A percentile compares a stretch with the other conserved stretches of the same genome.
Conservation (phyloP, 495 filamentous ascomycete species). For the Aspergillus asperescens region DNA sequence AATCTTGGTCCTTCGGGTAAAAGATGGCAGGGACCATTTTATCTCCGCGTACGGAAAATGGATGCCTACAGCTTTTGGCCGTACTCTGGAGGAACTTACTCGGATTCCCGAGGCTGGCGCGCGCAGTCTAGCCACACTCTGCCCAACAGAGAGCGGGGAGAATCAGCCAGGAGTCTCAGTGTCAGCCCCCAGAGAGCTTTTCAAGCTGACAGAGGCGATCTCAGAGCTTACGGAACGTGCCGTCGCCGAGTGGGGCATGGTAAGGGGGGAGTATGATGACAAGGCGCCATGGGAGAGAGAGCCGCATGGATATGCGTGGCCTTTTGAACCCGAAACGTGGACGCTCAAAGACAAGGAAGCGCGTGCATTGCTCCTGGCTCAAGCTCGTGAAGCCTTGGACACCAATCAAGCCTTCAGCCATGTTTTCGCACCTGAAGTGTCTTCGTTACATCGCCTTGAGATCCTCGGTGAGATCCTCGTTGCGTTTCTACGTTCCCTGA, state of each 20-base stretch:
- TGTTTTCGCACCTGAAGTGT: constrained; percentile 52
- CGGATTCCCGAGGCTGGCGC: constrained; percentile 74
- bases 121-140: constrained; percentile 40
- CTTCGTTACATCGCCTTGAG: constrained; percentile 62
- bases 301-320: constrained; percentile 60
- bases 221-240: constrained; percentile 68
- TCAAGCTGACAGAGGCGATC: constrained; percentile 78
- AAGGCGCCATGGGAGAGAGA: constrained; percentile 54
- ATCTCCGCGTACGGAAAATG: constrained; percentile 72
- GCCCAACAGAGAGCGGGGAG: constrained; percentile 25
- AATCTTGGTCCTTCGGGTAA: constrained; percentile 82
- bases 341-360: constrained; percentile 33
- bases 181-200: constrained; percentile 78
- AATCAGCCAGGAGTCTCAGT: constrained; percentile 50
- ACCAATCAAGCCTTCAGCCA: constrained; percentile 52
- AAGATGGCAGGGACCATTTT: constrained; percentile 84
- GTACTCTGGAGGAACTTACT: constrained; percentile 76
- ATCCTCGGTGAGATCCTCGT: constrained; percentile 62
- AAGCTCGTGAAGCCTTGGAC: constrained; percentile 65
- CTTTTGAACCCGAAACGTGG: constrained; percentile 58
- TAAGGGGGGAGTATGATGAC: constrained; percentile 44
- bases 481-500: constrained; percentile 62
- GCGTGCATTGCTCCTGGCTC: constrained; percentile 30
- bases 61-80: constrained; percentile 77
- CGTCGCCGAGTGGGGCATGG: constrained; percentile 81